Percentiles rank a stretch among this genome's conserved stretches.
These are phyloP conservation scores for Aciculosporium take DNA, from an alignment of 2,329 filamentous ascomycete species.

Conservation along the genomic window DNA sequence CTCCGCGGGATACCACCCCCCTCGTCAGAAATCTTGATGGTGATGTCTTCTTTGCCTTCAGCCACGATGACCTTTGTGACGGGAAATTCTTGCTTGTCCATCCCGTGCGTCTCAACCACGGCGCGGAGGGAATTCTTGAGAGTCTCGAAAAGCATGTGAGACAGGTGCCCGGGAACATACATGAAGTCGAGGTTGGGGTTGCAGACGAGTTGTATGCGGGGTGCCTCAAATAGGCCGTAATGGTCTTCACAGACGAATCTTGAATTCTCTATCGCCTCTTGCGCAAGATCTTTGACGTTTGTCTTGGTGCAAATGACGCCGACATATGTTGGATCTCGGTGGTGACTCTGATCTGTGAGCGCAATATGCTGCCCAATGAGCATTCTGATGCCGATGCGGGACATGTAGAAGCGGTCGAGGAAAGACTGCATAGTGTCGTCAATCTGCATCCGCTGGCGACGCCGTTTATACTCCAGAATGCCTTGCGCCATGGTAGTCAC, in stretches of 20 bases:
- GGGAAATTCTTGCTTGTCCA: constrained; percentile 91
- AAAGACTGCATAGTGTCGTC: constrained; percentile 95
- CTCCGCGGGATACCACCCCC: constrained; percentile 89
- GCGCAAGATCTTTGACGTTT: constrained; percentile 84
- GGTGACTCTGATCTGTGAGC: constrained; percentile 80
- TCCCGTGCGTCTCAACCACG: constrained; percentile 87
- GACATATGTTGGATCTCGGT: constrained; percentile 84
- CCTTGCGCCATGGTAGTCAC: constrained; percentile 97
- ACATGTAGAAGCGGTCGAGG: constrained; percentile 99
- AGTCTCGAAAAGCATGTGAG: constrained; percentile 98
- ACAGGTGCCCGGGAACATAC: constrained; percentile 98
- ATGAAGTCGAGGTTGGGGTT: constrained; percentile 92
- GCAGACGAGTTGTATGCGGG: constrained; percentile 92
- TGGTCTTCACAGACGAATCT: constrained; percentile 99
- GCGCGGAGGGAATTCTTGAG: constrained; percentile 96
- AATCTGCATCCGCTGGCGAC: constrained; percentile 92
- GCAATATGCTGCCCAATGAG: constrained; percentile 97
- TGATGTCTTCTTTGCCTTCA: constrained; percentile 96
- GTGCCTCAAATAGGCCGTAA: constrained; percentile 92
- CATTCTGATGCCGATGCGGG: constrained; percentile 97
- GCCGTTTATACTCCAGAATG: constrained; percentile 95
- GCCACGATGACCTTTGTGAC: constrained; percentile 96
- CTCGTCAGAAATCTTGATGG: constrained; percentile 95
- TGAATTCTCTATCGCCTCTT: constrained; percentile 96
- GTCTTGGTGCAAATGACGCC: constrained; percentile 99